These are phyloP conservation scores for Pseudopithomyces maydicus DNA, from an alignment of 2,329 filamentous ascomycete species.

Conservation along the genomic window DNA sequence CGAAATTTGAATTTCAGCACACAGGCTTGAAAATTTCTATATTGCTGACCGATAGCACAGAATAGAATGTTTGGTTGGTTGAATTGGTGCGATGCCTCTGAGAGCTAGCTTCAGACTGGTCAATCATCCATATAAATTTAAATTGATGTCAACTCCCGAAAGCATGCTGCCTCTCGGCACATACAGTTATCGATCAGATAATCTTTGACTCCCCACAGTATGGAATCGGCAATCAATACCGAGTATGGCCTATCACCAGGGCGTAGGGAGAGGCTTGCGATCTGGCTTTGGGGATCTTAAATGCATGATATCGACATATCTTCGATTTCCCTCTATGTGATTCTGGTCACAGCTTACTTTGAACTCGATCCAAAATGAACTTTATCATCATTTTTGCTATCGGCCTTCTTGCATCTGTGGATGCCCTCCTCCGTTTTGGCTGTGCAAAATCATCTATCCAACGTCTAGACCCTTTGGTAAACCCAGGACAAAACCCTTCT, in stretches of 20 bases:
- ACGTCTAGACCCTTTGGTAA: constrained; percentile 19
- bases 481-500: constrained; percentile 16
- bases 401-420: constrained; percentile 22
- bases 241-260: background rate
- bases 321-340: background rate
- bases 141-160: constrained; percentile 7
- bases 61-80: background rate
- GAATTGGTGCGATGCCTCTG: background rate
- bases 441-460: constrained; percentile 13
- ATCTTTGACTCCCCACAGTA: background rate
- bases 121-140: background rate
- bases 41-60: too few species aligned
- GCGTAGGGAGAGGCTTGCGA: background rate
- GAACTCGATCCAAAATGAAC: constrained; percentile 21
- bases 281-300: background rate
- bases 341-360: background rate
- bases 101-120: background rate
- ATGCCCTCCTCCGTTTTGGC: constrained; percentile 26
- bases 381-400: constrained; percentile 19
- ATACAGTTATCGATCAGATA: background rate
- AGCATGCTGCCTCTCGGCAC: background rate
- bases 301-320: background rate
- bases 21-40: background rate
- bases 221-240: background rate
- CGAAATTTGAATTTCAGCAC: background rate